Evolutionary conservation across 164 flowering plant species (phyloP), one percentile per base, ranked within the genome.

Genomic region (Annona cherimola): DNA sequence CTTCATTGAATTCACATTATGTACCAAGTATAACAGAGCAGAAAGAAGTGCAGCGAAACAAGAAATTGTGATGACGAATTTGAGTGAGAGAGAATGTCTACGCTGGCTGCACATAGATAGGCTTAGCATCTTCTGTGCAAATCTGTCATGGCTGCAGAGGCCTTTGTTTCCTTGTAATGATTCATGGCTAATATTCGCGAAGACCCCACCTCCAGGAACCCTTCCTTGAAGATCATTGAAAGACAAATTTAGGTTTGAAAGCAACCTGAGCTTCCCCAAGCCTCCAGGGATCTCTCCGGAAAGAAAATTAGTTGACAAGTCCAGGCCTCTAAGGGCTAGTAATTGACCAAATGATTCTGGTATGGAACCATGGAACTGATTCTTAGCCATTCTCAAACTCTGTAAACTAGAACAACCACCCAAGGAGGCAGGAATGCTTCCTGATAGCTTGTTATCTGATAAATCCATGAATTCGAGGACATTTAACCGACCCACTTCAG

Each of bases 401-500:
- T 63, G 73, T 19, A 81, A 39, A 5, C 61, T 61, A 0, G 26
- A 1, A 55, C 84, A 79, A 2, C 19, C 60, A 3, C 80, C 72
- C 20, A 83, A 70, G 2, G n/a, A 39, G 3, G 39, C n/a, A 2
- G 78, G 82, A 40, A 76, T 63, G 35, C 64, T 45, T 5, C 79
- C 76, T 0, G 57, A 43, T 42, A 76, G 59, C 5, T 39, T 46
- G 70, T 79, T 79, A 9, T 67, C n/a, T 14, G 73, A 69, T 2
- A 66, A 20, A 7, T 54, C 68, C 35, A 84, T 66, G 0, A 2
- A 0, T 1, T 9, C 59, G 2, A 78, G 74, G 35, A 62, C 66
- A 3, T 12, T 35, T 66, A 81, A 57, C 35, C 68, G 43, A 6
- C 83, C 86, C 3, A 78, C 76, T 44, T 80, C 81, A 16, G 5